Conservation (phyloP, 176 grass and related monocot genomes). For the Thinopyrum elongatum region DNA sequence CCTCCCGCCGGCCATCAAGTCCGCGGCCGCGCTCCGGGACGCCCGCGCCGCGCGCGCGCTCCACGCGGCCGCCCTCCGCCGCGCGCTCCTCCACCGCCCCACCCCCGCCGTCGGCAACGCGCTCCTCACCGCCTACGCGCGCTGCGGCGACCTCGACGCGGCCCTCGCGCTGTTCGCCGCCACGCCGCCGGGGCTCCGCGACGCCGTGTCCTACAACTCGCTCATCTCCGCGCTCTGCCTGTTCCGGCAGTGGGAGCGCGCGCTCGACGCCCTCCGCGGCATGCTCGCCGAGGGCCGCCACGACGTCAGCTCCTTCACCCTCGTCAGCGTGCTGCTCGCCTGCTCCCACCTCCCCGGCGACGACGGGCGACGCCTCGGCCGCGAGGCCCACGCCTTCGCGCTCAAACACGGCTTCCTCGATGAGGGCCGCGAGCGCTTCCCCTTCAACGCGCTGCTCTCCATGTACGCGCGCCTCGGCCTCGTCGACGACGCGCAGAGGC, state of each 20-base stretch:
- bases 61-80: conserved; percentile 29
- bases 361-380: conserved; percentile 49
- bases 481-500: conserved; percentile 46
- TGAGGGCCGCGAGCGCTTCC: conserved; percentile 42
- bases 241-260: conserved; percentile 49
- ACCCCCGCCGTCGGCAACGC: conserved; percentile 40
- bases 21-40: conserved; percentile 36
- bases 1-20: conserved; percentile 56
- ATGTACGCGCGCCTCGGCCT: conserved; percentile 89
- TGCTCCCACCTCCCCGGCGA: conserved; percentile 62
- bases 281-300: conserved; percentile 49
- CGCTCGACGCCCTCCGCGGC: conserved; percentile 46
- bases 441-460: conserved; percentile 73
- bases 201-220: conserved; percentile 72
- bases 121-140: conserved; percentile 58
- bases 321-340: conserved; percentile 70
- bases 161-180: conserved; percentile 53
- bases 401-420: conserved; percentile 51
- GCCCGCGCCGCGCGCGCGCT: conserved; percentile 25
- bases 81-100: conserved; percentile 18
- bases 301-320: conserved; percentile 69
- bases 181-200: conserved; percentile 19
- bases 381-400: conserved; percentile 63
- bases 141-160: conserved; percentile 41
- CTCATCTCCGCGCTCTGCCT: conserved; percentile 68